Evolutionary conservation across 768 basidiomycete species (phyloP).

Genomic region (Leccinum subtestaceum): DNA sequence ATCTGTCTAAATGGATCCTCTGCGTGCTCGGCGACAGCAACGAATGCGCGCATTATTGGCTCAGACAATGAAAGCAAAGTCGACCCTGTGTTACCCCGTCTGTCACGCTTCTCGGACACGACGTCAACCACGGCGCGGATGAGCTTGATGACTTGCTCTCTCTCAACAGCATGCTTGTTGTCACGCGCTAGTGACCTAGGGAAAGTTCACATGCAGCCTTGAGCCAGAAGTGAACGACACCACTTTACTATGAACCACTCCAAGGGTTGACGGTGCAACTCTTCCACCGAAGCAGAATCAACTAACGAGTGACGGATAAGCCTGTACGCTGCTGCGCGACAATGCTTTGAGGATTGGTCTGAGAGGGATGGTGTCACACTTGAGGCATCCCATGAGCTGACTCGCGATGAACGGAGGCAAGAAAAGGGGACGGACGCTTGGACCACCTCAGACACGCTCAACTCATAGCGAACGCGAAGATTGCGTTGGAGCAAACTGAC

Average conservation of each 20-base stretch:
- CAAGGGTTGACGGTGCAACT: constrained; percentile 59
- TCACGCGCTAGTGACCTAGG: constrained; percentile 81
- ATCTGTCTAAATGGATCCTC: constrained; percentile 87
- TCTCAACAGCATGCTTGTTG: constrained; percentile 76
- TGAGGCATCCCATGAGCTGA: constrained; percentile 13
- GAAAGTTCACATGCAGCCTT: constrained; percentile 6
- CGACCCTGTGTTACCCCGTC: constrained; percentile 37
- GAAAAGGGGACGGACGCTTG: constrained; percentile 54
- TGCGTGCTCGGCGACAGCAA: constrained; percentile 87
- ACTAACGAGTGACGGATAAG: constrained; percentile 76
- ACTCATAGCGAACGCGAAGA: constrained; percentile 72
- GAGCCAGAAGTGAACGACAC: constrained; percentile 15
- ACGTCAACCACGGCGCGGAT: constrained; percentile 80
- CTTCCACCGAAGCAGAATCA: constrained; percentile 66
- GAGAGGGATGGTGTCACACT: constrained; percentile 78
- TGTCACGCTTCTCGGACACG: constrained; percentile 55
- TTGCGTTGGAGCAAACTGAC: constrained; percentile 66
- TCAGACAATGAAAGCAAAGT: constrained; percentile 64
- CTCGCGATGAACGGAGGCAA: neutral
- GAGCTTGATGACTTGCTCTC: constrained; percentile 90
- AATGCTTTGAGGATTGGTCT: constrained; percentile 69
- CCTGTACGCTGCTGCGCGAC: constrained; percentile 80
- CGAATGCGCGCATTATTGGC: constrained; percentile 80
- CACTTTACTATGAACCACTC: constrained; percentile 94
- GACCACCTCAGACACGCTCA: constrained; percentile 68